Base-by-base conservation (phyloP, 2,329 filamentous ascomycete species). In the Lomentospora prolificans region DNA sequence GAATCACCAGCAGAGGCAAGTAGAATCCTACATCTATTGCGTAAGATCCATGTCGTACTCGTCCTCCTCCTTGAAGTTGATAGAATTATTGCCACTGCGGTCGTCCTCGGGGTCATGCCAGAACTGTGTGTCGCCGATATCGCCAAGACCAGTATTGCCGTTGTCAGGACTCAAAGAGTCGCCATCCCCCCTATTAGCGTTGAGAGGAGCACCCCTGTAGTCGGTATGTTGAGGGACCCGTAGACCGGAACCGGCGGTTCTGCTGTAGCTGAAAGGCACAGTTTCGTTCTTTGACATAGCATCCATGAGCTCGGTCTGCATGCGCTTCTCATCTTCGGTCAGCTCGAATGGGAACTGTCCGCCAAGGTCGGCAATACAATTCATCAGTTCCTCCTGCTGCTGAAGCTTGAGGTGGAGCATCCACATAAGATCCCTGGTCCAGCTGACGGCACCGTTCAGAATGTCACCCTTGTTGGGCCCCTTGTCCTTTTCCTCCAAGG, bases 401-500 rank as follows among this genome's bases (percentile, higher is more conserved):
- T 94, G 86, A 61, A 95, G 79, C 72, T 95, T 95, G 65, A 89
- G 79, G 66, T 96, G 85, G 58, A 96, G 75, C 74, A 95, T 86
- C 94, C 94, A 97, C 90, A 97, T 96, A 54, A 99, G 78, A 72
- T 99, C 94, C 60, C 92, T 84, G 59, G 90, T 96, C 94, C 94
- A 99, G 71, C 90, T 90, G 55, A 97, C 94, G 31, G 92, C 89
- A 28, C 94, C 92, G 66, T 97, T 97, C 64, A 99, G 85, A 58
- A 99, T 97, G 64, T 99, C 94, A 51, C 94, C 94, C 74, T 99
- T 99, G 77, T 97, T 97, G 4, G 94, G 94, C 0, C 94, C 94
- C 68, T 97, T 97, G 73, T 99, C 94, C 69, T 97, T 97, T 62
- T 97, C 94, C 64, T 99, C 94, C 33, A 95, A 81, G 0, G 94